A percentile compares a stretch with the other conserved stretches of the same genome.
Evolutionary conservation across 2,329 filamentous ascomycete genomes (phyloP).

Genomic region (Diaporthe vaccinii): DNA sequence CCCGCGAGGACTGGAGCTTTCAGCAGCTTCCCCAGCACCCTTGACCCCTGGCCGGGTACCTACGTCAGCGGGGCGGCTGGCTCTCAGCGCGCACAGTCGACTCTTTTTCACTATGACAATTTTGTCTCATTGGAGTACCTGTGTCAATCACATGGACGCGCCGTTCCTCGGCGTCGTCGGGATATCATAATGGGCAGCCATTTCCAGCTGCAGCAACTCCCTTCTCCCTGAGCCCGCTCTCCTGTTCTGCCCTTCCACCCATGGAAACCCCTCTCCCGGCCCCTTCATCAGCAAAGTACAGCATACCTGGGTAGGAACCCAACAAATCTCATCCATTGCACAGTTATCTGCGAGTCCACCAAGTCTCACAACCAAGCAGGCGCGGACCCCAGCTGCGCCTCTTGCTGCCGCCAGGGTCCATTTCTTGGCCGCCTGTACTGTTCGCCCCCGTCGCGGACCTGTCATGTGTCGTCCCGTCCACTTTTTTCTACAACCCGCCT

Average conservation of each 20-base stretch:
- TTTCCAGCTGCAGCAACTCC: conserved; percentile 21
- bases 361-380: background rate
- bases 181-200: conserved; percentile 39
- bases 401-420: background rate
- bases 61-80: conserved; percentile 19
- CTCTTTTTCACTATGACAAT: background rate
- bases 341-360: background rate
- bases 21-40: background rate
- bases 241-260: background rate
- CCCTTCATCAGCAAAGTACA: background rate
- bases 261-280: background rate
- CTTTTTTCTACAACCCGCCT: background rate
- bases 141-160: conserved; percentile 34
- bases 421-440: background rate
- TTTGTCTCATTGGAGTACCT: conserved; percentile 29
- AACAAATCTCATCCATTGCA: background rate
- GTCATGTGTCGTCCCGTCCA: background rate
- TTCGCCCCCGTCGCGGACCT: background rate
- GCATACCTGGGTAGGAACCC: background rate
- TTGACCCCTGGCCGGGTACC: conserved; percentile 10
- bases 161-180: conserved; percentile 36
- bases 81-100: background rate
- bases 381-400: background rate
- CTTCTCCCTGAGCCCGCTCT: conserved; percentile 25
- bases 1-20: background rate